Percentiles rank a stretch among this genome's conserved stretches.
These are phyloP conservation scores for Tylopilus subfusipes DNA, from an alignment of 768 basidiomycete genomes.

Conservation along the genomic window DNA sequence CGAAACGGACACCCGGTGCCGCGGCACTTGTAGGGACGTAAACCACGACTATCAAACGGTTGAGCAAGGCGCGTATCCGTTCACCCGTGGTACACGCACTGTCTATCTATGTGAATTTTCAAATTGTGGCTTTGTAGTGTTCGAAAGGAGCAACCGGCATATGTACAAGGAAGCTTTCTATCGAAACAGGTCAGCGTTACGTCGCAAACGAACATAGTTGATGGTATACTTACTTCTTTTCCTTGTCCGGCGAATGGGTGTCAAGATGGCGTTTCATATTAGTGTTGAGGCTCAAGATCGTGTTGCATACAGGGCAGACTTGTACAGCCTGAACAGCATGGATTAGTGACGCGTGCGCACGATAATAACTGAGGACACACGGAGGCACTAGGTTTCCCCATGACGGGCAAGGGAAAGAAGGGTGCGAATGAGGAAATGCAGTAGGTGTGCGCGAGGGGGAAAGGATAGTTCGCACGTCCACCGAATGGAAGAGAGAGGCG, in stretches of 20 bases:
- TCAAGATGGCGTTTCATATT: slow-evolving; percentile 30
- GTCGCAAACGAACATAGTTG: background rate
- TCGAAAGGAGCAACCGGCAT: slow-evolving; percentile 17
- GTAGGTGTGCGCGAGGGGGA: background rate
- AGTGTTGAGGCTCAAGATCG: slow-evolving; percentile 18
- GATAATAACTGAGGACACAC: slow-evolving; percentile 7
- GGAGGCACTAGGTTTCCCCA: slow-evolving; percentile 18
- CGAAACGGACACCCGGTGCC: background rate
- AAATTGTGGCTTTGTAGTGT: slow-evolving; percentile 29
- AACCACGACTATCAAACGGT: slow-evolving; percentile 6
- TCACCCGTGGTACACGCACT: slow-evolving; percentile 25
- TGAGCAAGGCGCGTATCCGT: background rate
- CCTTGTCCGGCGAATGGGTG: slow-evolving; percentile 26
- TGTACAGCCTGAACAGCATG: background rate
- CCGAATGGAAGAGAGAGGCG: background rate
- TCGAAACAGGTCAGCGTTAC: background rate
- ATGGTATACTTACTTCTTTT: slow-evolving; percentile 18
- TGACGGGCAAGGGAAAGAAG: background rate
- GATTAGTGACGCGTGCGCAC: background rate
- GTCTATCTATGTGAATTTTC: slow-evolving; percentile 23
- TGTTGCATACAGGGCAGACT: slow-evolving; percentile 15
- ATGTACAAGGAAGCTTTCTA: slow-evolving; percentile 26
- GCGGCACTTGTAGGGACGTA: slow-evolving; percentile 6
- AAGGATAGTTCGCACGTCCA: background rate
- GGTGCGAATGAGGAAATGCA: background rate